These are phyloP conservation scores for Strigomonas culicis DNA, from an alignment of 208 protist genomes.

Conservation along the genomic window DNA sequence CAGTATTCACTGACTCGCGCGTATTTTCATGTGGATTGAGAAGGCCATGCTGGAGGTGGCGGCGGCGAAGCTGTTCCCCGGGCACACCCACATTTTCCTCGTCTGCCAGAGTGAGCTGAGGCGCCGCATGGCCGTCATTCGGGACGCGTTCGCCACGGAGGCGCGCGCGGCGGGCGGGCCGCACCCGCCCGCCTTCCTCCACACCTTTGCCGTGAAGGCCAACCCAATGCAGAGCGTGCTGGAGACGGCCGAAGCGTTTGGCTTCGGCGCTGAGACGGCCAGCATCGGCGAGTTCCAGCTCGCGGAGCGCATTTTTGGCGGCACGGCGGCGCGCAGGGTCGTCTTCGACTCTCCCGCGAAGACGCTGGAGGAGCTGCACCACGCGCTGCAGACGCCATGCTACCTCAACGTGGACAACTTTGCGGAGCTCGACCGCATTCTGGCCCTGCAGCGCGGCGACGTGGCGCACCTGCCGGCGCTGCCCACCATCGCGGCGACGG, in stretches of 20 bases:
- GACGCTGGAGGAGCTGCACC: constrained; percentile 50
- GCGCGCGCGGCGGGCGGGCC: neutral
- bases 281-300: constrained; percentile 65
- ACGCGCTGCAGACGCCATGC: constrained; percentile 39
- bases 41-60: constrained; percentile 38
- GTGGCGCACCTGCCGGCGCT: neutral
- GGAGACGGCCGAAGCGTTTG: constrained; percentile 20
- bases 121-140: constrained; percentile 31
- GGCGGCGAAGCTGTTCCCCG: constrained; percentile 33
- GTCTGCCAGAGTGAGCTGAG: constrained; percentile 34
- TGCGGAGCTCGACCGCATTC: constrained; percentile 47
- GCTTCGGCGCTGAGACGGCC: constrained; percentile 52
- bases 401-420: constrained; percentile 81
- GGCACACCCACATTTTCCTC: constrained; percentile 51
- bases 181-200: constrained; percentile 20
- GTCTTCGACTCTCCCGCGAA: constrained; percentile 71
- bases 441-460: constrained; percentile 23
- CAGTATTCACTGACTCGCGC: neutral
- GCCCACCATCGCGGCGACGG: constrained; percentile 14
- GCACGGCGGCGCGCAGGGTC: constrained; percentile 14
- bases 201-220: constrained; percentile 64
- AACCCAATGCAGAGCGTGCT: constrained; percentile 55
- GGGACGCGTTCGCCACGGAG: constrained; percentile 23
- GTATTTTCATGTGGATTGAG: constrained; percentile 33
- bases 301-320: constrained; percentile 25